A percentile compares a stretch with the other conserved stretches of the same genome.
Evolutionary conservation across 306 rosid genomes (phyloP).

Genomic region (Inga oerstediana): DNA sequence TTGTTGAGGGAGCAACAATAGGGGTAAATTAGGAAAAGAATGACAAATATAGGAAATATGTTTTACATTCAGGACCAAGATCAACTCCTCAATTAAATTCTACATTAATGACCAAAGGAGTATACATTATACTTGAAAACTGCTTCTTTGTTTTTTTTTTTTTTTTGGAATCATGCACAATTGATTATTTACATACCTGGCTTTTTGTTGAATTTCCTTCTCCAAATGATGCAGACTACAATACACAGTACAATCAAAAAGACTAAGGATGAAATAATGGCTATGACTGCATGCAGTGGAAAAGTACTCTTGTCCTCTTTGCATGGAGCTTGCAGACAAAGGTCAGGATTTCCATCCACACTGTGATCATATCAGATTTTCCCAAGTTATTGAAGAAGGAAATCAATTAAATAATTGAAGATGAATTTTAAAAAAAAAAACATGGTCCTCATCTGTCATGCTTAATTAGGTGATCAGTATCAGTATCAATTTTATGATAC

Average conservation of each 20-base stretch:
- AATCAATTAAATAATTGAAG: conserved; percentile 3
- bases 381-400: conserved; percentile 21
- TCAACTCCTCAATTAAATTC: too few species aligned
- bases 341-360: conserved; percentile 45
- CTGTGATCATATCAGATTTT: conserved; percentile 31
- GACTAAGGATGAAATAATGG: conserved; percentile 38
- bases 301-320: conserved; percentile 27
- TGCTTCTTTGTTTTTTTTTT: not conserved
- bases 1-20: too few species aligned
- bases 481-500: conserved; percentile 1
- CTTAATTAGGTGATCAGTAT: conserved; percentile 2
- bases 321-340: conserved; percentile 41
- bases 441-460: not conserved
- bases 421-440: not conserved
- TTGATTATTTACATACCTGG: conserved; percentile 28
- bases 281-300: conserved; percentile 45
- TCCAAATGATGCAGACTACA: conserved; percentile 25
- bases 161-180: not conserved
- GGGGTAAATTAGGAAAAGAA: too few species aligned
- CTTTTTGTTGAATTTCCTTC: conserved; percentile 20
- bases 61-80: too few species aligned
- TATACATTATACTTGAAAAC: conserved; percentile 1
- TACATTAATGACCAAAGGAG: too few species aligned
- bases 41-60: too few species aligned
- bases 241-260: conserved; percentile 1